A percentile compares a stretch with the other conserved stretches of the same genome.
Conservation (phyloP, 257 asterid genomes). For the Primulina huaijiensis region DNA sequence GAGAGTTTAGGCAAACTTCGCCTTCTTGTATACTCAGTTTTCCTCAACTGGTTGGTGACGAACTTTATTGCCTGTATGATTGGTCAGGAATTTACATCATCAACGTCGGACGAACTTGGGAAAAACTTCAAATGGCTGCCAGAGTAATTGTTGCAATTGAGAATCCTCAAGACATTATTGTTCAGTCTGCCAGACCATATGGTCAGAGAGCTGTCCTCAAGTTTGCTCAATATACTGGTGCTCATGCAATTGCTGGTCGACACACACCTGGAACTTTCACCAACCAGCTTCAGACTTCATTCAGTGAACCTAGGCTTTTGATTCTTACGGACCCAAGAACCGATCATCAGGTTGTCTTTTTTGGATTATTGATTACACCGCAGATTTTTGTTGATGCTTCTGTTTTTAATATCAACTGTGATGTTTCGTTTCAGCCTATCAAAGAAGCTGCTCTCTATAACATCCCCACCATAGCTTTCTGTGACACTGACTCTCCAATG, state of each 20-base stretch:
- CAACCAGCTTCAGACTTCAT: slow-evolving; percentile 42
- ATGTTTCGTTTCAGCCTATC: not conserved
- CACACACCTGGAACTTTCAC: slow-evolving; percentile 50
- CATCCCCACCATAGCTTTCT: not conserved
- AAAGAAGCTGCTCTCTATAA: not conserved
- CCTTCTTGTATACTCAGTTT: not conserved
- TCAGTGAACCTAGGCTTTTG: slow-evolving; percentile 46
- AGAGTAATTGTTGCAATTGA: slow-evolving; percentile 44
- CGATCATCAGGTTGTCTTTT: slow-evolving; percentile 34
- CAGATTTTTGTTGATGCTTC: not conserved
- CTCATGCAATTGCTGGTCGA: slow-evolving; percentile 44
- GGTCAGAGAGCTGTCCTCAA: slow-evolving; percentile 52
- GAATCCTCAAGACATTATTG: slow-evolving; percentile 48
- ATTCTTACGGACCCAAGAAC: slow-evolving; percentile 44
- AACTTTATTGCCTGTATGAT: not conserved
- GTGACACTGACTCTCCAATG: not conserved
- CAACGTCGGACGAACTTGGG: slow-evolving; percentile 47
- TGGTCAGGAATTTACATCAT: slow-evolving; percentile 42
- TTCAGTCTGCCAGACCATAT: slow-evolving; percentile 48
- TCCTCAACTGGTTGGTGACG: not conserved
- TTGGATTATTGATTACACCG: not conserved
- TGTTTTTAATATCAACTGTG: not conserved
- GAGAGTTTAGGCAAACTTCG: not conserved
- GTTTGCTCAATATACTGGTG: slow-evolving; percentile 45
- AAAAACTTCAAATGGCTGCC: slow-evolving; percentile 47